Conservation (phyloP, 1,284 basidiomycete genomes). For the Wallemia hederae region DNA sequence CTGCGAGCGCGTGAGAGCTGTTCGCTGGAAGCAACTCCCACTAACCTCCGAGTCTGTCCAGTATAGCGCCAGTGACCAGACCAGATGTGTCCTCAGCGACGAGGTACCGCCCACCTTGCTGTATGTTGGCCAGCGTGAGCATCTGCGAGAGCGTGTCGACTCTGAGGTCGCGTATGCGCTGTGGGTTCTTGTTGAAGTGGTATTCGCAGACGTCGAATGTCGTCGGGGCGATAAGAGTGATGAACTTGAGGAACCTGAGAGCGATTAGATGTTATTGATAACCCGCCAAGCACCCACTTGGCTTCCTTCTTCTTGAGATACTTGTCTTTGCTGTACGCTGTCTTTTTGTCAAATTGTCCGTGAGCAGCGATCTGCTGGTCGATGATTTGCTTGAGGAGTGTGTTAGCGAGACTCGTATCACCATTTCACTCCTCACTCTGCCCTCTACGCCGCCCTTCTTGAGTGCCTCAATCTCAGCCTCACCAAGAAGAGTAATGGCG, state of each 20-base stretch:
- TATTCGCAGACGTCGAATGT: constrained; percentile 64
- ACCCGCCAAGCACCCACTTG: constrained; percentile 29
- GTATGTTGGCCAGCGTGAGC: constrained; percentile 49
- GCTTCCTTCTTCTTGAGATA: constrained; percentile 81
- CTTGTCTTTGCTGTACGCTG: constrained; percentile 88
- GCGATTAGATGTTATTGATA: background rate
- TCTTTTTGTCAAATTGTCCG: constrained; percentile 64
- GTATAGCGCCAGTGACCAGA: constrained; percentile 49
- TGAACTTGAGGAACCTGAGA: constrained; percentile 51
- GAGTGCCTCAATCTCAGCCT: constrained; percentile 47
- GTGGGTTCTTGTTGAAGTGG: constrained; percentile 55
- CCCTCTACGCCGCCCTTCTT: constrained; percentile 45
- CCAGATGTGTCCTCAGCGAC: constrained; percentile 81
- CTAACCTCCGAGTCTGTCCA: constrained; percentile 62
- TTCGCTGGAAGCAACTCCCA: background rate
- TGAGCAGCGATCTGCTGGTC: constrained; percentile 70
- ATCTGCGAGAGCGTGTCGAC: constrained; percentile 70
- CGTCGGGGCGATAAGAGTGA: constrained; percentile 67
- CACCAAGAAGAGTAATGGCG: constrained; percentile 43
- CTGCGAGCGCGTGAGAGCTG: constrained; percentile 18
- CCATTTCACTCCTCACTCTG: constrained; percentile 22
- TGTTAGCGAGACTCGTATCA: constrained; percentile 3
- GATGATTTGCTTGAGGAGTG: constrained; percentile 45
- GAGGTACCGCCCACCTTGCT: constrained; percentile 59
- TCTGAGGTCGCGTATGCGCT: constrained; percentile 53